Base-by-base conservation (phyloP, 169 alveolate genomes). In the Babesia bigemina region DNA sequence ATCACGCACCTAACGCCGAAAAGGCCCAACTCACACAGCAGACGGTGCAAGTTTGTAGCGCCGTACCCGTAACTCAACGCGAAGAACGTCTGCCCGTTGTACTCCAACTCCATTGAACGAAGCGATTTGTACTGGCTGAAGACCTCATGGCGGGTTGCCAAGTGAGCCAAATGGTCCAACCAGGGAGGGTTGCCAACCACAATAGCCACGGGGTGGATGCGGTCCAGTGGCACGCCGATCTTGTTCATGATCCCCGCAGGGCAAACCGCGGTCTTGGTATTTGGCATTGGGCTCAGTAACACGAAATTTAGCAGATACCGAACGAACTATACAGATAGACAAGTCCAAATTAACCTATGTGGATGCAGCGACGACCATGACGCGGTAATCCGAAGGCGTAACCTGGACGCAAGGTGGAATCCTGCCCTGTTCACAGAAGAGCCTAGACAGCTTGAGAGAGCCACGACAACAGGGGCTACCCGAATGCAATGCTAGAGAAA, bases 1-100 rank as follows among this genome's bases (percentile, higher is more conserved):
- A 76, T 53, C 29, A 65, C 63, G 63, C 63, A 56, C 22, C 58
- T 24, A 8, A 76, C 86, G 21, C 86, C 86, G 72, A 76, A 65
- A 19, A 65, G 33, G n/a, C 66, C 70, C 50, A 76, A n/a, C 26
- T 76, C 86, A 44, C 10, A 29, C 26, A 76, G 22, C 29, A 66
- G n/a, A 14, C 78, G 86, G 66, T 49, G 60, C 42, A 56, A 13
- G 42, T 62, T 57, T 0, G 70, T 76, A 0, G 67, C 50, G 10
- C 78, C 73, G 69, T 28, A 60, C 1, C 86, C 86, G 22, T 26
- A 71, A 45, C 76, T 52, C 19, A 76, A 47, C 0, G 67, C 69
- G 10, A 76, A 50, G 26, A 76, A 52, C 52, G 50, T 63, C 70
- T 65, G 78, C 0, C 86, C 78, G 0, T 53, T 65, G 45, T 26